Evolutionary conservation across 2,329 filamentous ascomycete species (phyloP), one percentile per base, ranked within the genome.

Genomic region (Fusarium euwallaceae): DNA sequence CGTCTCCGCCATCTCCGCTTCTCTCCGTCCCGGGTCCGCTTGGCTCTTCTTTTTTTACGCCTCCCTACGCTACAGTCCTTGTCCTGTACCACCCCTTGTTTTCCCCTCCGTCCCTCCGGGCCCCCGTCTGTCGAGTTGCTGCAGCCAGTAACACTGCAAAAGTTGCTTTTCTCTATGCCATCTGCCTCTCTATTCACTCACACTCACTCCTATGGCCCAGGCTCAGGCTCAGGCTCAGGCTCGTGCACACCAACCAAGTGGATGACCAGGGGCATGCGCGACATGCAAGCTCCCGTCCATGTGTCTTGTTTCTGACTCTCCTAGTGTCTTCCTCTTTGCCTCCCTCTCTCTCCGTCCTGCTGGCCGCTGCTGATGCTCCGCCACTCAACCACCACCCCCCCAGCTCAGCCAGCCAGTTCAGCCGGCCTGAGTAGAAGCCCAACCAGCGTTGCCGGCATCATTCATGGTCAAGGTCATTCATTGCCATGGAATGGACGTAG

Each of bases 251-350:
- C 53, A 51, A 34, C 17, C 56, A 10, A 39, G 56, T 32, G 51
- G 34, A 43, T 24, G 41, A 63, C 67, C 64, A 56, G 71, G 71
- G 60, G 63, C 60, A 59, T 77, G 70, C 70, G 64, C 71, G 69
- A 74, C 67, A 76, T 77, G 75, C 75, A 76, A 69, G 67, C 75
- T 78, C 69, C 75, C 76, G 75, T 51, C 45, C 45, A 51, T 69
- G 71, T 51, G 71, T 51, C 58, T 45, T 68, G 71, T 73, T 71
- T 74, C 48, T 66, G 59, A 45, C 67, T 24, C 70, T 70, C n/a
- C 55, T 70, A 61, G 60, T 74, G 61, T 59, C 39, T 36, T 43
- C 62, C 20, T 48, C 39, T 41, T 70, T 76, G 69, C 65, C 73
- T 77, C 64, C 68, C 29, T 48, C 45, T 66, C 27, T 29, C 27